phyloP scores from a whole-genome alignment of 2,329 filamentous ascomycete species.

The Chaetothyriales sp. region DNA sequence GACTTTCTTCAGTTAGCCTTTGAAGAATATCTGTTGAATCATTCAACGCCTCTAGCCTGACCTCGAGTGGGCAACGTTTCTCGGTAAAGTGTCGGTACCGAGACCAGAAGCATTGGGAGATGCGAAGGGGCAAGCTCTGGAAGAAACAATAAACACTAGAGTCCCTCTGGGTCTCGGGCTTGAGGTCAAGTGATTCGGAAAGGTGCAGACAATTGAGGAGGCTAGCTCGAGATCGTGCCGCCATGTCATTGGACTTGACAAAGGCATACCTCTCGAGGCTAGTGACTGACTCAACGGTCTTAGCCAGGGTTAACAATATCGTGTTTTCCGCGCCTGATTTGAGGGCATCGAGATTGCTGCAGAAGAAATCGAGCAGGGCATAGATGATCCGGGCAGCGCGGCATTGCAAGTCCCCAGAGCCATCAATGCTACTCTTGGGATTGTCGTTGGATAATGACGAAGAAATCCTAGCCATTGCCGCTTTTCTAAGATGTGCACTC shows the following conservation, averaged over 20 bases:
- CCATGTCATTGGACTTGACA: not conserved
- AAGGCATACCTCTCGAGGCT: not conserved
- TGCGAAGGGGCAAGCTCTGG: constrained; percentile 3
- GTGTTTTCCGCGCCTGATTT: constrained; percentile 1
- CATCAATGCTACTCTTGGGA: not conserved
- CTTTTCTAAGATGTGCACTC: not conserved
- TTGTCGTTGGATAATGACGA: not conserved
- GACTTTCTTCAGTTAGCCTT: constrained; percentile 22
- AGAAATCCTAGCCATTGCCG: not conserved
- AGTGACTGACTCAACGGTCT: not conserved
- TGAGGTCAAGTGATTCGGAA: not conserved
- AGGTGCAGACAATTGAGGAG: not conserved
- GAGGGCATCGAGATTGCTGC: not conserved
- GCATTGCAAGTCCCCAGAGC: not conserved
- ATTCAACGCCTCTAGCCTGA: constrained; percentile 26
- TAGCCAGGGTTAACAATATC: not conserved
- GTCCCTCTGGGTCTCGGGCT: not conserved
- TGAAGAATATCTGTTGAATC: constrained; percentile 27
- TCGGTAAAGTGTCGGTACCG: constrained; percentile 31
- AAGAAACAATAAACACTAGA: not conserved
- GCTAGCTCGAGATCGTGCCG: not conserved
- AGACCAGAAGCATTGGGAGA: constrained; percentile 35
- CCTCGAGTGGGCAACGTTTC: constrained; percentile 19
- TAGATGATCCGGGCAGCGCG: not conserved
- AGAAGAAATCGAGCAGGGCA: not conserved